phyloP scores from a whole-genome alignment of 129 eudicot species.

The Tagetes erecta region DNA sequence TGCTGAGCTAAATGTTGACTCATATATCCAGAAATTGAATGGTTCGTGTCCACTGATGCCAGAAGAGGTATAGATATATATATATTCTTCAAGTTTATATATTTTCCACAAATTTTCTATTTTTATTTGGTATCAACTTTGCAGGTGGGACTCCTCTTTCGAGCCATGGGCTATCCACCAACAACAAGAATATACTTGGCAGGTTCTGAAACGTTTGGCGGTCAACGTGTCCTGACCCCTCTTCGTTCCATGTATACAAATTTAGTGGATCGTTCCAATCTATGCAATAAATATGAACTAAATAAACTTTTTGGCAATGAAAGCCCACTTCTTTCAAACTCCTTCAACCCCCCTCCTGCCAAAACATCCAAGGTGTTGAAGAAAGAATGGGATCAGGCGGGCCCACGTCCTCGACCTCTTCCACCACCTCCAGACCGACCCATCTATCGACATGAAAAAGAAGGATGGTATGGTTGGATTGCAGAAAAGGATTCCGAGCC shows the following conservation, averaged over 20 bases:
- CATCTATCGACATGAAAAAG: conserved; percentile 84
- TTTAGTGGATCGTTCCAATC: conserved; percentile 80
- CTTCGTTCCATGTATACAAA: conserved; percentile 89
- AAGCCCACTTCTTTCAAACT: conserved; percentile 47
- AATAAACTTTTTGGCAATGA: conserved; percentile 63
- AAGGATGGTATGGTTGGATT: conserved; percentile 99
- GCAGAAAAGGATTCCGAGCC: conserved; percentile 77
- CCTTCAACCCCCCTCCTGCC: conserved; percentile 34
- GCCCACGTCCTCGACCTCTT: conserved; percentile 97
- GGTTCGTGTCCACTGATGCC: conserved; percentile 78
- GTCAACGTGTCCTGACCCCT: conserved; percentile 92
- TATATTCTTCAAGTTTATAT: conserved; percentile 12
- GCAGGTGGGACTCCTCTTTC: conserved; percentile 91
- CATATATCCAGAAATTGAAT: conserved; percentile 54
- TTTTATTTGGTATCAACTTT: conserved; percentile 17
- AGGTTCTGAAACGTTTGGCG: conserved; percentile 95
- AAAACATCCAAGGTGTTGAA: conserved; percentile 50
- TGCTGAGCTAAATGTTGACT: conserved; percentile 70
- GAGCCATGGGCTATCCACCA: conserved; percentile 95
- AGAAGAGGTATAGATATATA: conserved; percentile 45
- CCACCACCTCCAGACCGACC: conserved; percentile 99
- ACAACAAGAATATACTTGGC: conserved; percentile 86
- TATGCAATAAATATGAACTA: conserved; percentile 79
- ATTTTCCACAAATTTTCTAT: neutral
- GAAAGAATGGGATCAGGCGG: conserved; percentile 86